A percentile compares a stretch with the other conserved stretches of the same genome.
phyloP scores from a whole-genome alignment of 768 basidiomycete genomes.

The Gyrodon lividus region DNA sequence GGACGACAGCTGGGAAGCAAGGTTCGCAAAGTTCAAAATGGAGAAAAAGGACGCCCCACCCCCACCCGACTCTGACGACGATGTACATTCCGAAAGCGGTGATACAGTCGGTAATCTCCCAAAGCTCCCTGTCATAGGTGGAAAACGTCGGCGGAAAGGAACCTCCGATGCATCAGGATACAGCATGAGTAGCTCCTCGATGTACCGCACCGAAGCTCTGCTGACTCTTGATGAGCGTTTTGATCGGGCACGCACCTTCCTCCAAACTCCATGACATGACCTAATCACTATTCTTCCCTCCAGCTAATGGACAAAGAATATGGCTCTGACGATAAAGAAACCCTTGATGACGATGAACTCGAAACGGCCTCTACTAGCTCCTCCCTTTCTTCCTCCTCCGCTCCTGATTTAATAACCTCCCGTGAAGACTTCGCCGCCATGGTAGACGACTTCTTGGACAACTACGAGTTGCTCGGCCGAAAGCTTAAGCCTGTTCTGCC shows the following conservation, averaged over 20 bases:
- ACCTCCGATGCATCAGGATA: conserved; percentile 89
- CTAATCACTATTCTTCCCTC: background rate
- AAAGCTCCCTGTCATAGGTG: conserved; percentile 74
- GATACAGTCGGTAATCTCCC: conserved; percentile 83
- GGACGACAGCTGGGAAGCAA: conserved; percentile 65
- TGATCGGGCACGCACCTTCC: conserved; percentile 69
- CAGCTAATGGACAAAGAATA: conserved; percentile 83
- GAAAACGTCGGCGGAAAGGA: conserved; percentile 68
- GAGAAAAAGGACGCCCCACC: conserved; percentile 31
- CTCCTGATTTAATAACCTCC: conserved; percentile 74
- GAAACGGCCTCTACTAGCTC: conserved; percentile 38
- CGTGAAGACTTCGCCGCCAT: conserved; percentile 88
- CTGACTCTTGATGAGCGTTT: conserved; percentile 91
- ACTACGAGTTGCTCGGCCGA: conserved; percentile 88
- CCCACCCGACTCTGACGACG: conserved; percentile 47
- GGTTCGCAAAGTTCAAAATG: conserved; percentile 78
- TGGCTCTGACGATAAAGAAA: conserved; percentile 54
- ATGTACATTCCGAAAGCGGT: conserved; percentile 60
- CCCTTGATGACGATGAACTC: conserved; percentile 48
- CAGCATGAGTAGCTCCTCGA: conserved; percentile 96
- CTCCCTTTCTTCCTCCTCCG: conserved; percentile 51
- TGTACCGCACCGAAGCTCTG: conserved; percentile 89
- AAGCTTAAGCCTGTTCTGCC: conserved; percentile 77
- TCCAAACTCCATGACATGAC: background rate
- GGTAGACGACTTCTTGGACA: conserved; percentile 91